These are phyloP conservation scores for Echinosophora koreensis DNA, from an alignment of 306 rosid species.

Conservation along the genomic window DNA sequence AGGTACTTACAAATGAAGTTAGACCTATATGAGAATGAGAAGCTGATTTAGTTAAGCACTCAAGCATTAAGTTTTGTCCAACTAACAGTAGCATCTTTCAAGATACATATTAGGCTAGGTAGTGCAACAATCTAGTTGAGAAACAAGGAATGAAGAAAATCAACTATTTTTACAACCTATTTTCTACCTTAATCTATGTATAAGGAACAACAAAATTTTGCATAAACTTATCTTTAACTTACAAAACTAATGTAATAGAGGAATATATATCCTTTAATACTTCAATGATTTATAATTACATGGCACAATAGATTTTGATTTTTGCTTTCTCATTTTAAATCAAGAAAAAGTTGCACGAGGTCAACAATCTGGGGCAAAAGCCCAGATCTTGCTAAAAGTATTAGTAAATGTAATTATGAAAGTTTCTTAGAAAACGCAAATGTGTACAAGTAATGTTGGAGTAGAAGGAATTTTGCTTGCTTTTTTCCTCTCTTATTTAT, in stretches of 20 bases:
- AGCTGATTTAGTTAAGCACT: not conserved
- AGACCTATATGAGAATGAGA: slow-evolving; percentile 6
- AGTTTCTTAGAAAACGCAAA: slow-evolving; percentile 7
- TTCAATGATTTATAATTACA: not conserved
- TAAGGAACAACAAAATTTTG: not conserved
- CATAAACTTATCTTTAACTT: not conserved
- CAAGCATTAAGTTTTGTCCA: slow-evolving; percentile 9
- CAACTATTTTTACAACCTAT: slow-evolving; percentile 1
- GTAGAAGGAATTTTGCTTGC: not conserved
- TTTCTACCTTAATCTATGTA: not conserved
- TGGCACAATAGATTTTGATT: not conserved
- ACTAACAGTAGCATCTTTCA: slow-evolving; percentile 10
- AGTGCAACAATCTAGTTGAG: not conserved
- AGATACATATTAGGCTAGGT: not conserved
- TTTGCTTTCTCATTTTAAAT: slow-evolving; percentile 6
- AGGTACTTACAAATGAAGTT: slow-evolving; percentile 15
- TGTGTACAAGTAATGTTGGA: not conserved
- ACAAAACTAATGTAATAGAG: not conserved
- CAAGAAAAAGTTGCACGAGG: not conserved
- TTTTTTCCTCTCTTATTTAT: not conserved
- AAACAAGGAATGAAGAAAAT: slow-evolving; percentile 25
- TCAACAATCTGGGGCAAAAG: not conserved
- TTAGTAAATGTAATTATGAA: slow-evolving; percentile 1
- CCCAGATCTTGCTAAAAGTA: not conserved
- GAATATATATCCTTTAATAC: not conserved